These are phyloP conservation scores for Pilatotrama ljubarskyi DNA, from an alignment of 768 basidiomycete species.

Conservation along the genomic window DNA sequence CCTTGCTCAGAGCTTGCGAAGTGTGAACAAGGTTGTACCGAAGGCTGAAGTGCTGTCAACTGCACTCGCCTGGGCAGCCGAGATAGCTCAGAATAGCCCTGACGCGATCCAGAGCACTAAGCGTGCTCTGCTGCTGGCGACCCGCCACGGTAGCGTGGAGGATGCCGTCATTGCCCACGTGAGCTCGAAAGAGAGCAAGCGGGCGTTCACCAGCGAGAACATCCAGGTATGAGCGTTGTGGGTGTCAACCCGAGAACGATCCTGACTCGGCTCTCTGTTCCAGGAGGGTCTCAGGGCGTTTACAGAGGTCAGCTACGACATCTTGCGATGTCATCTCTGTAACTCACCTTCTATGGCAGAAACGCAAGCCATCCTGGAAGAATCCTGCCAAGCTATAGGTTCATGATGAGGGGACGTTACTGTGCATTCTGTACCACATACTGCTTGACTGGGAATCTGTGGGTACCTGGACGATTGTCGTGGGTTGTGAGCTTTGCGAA, in stretches of 20 bases:
- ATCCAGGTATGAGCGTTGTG: slow-evolving; percentile 54
- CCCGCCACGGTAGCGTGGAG: slow-evolving; percentile 52
- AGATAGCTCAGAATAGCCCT: slow-evolving; percentile 67
- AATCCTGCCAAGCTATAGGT: slow-evolving; percentile 56
- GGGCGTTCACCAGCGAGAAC: slow-evolving; percentile 61
- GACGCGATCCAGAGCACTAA: slow-evolving; percentile 81
- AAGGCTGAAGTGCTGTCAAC: slow-evolving; percentile 52
- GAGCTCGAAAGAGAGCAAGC: slow-evolving; percentile 47
- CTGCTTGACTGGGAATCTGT: not conserved
- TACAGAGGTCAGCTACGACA: slow-evolving; percentile 48
- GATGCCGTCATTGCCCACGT: slow-evolving; percentile 49
- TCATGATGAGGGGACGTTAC: not conserved
- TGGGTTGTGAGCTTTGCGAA: too few relatives aligned
- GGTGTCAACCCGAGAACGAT: not conserved
- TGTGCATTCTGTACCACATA: not conserved
- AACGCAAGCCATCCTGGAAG: slow-evolving; percentile 53
- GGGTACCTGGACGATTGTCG: too few relatives aligned
- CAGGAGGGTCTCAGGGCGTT: slow-evolving; percentile 77
- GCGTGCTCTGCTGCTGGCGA: slow-evolving; percentile 55
- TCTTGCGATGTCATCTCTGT: not conserved
- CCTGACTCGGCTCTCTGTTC: not conserved
- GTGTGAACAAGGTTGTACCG: slow-evolving; percentile 73
- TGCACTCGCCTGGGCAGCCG: slow-evolving; percentile 61
- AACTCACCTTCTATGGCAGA: slow-evolving; percentile 31
- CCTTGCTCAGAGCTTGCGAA: slow-evolving; percentile 26